Conservation (phyloP, 1,139 yeast species). For the Kodamaea sp. region DNA sequence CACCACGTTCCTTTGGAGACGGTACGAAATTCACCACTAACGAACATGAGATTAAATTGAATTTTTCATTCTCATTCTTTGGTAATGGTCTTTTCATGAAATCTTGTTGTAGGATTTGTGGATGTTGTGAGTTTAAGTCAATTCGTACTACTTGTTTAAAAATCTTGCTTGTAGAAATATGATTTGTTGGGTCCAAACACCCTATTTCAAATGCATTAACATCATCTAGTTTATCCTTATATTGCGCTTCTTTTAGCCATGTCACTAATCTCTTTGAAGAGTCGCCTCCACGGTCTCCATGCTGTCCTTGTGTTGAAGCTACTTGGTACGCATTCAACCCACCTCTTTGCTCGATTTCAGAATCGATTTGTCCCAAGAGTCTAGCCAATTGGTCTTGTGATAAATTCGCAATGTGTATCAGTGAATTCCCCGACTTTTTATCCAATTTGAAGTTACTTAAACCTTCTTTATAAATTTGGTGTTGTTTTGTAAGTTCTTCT, state of each 20-base stretch:
- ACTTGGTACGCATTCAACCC: slow-evolving; percentile 73
- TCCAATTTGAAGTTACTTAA: slow-evolving; percentile 5
- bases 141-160: slow-evolving; percentile 55
- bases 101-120: slow-evolving; percentile 68
- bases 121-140: slow-evolving; percentile 80
- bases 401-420: slow-evolving; percentile 2
- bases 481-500: slow-evolving; percentile 1
- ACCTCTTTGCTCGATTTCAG: slow-evolving; percentile 58
- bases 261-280: slow-evolving; percentile 70
- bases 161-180: slow-evolving; percentile 55
- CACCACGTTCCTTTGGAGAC: slow-evolving; percentile 64
- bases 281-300: slow-evolving; percentile 77
- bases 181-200: slow-evolving; percentile 63
- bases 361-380: slow-evolving; percentile 52
- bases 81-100: slow-evolving; percentile 79
- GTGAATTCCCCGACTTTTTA: slow-evolving; percentile 7
- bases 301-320: slow-evolving; percentile 89
- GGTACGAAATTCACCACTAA: slow-evolving; percentile 88
- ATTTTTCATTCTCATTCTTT: slow-evolving; percentile 35
- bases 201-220: slow-evolving; percentile 74
- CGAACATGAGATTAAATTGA: slow-evolving; percentile 74
- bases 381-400: slow-evolving; percentile 16
- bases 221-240: slow-evolving; percentile 13
- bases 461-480: slow-evolving; percentile 2
- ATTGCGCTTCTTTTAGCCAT: slow-evolving; percentile 48